Base-by-base conservation (phyloP, 305 asterid species). In the Rubia peregrina region DNA sequence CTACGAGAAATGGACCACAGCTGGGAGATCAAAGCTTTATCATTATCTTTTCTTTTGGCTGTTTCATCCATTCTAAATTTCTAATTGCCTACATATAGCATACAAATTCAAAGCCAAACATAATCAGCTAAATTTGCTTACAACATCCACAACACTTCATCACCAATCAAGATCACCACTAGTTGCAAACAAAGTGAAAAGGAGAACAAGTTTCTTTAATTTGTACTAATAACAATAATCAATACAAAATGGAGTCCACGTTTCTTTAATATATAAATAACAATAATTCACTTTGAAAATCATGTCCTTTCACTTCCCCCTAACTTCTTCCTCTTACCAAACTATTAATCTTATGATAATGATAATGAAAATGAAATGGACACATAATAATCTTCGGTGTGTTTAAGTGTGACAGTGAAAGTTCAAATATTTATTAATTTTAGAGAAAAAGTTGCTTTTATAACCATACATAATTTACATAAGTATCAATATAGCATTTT, bases 291-390 rank as follows among this genome's bases (percentile, higher is more conserved):
- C 68, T 76, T 64, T 70, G 43, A 64, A 74, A 77, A 83, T 17
- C 62, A 21, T 76, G 83, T 81, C 81, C 79, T 82, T 83, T 80
- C 85, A 75, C 66, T 72, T 8, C 7, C 44, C 73, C 74, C 49
- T 62, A n/a, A 61, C 36, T 33, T 61, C 42, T 69, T 51, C 59
- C 22, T 48, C 55, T 13, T 17, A 51, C 59, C 59, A 51, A 51
- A 51, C 24, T 5, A 51, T 17, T 51, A 21, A 51, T 17, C 10
- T 1, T 51, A 17, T 17, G 59, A 51, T 51, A 51, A 51, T n/a
- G 22, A 51, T n/a, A n/a, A n/a, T n/a, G n/a, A n/a, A n/a, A n/a
- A n/a, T n/a, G n/a, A n/a, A 17, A 9, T 51, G 10, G 3, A 51
- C 57, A 51, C 2, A 49, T 49, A 49, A 8, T 17, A 49, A 14